phyloP scores from a whole-genome alignment of 306 rosid species.

The Coriaria nepalensis region DNA sequence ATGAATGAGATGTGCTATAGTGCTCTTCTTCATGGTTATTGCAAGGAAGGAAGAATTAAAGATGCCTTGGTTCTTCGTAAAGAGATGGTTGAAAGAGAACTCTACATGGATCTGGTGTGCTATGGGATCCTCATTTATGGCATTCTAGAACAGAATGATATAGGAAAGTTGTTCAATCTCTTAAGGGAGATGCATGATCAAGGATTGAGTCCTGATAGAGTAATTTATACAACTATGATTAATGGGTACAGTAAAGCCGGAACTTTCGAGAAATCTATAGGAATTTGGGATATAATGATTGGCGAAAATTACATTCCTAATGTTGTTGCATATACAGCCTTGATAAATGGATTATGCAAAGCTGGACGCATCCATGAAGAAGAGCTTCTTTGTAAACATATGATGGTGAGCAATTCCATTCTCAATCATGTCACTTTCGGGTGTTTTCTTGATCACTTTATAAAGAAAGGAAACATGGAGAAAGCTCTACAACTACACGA shows the following conservation, averaged over 20 bases:
- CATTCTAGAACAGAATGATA: slow-evolving; percentile 48
- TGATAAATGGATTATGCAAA: slow-evolving; percentile 75
- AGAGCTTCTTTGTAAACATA: slow-evolving; percentile 45
- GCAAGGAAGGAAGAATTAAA: slow-evolving; percentile 61
- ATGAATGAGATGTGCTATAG: slow-evolving; percentile 79
- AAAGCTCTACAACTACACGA: slow-evolving; percentile 64
- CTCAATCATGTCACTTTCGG: slow-evolving; percentile 74
- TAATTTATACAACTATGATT: slow-evolving; percentile 76
- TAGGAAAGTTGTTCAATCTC: slow-evolving; percentile 34
- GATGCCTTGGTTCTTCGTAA: slow-evolving; percentile 61
- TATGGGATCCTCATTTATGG: slow-evolving; percentile 63
- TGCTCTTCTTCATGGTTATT: slow-evolving; percentile 71
- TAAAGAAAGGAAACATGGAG: slow-evolving; percentile 59
- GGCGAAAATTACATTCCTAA: slow-evolving; percentile 64
- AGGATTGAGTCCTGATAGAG: slow-evolving; percentile 60
- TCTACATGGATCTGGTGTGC: slow-evolving; percentile 73
- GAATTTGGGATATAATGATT: slow-evolving; percentile 64
- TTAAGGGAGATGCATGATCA: slow-evolving; percentile 49
- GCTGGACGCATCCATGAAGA: slow-evolving; percentile 60
- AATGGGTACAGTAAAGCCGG: slow-evolving; percentile 64
- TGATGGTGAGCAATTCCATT: slow-evolving; percentile 29
- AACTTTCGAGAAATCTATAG: slow-evolving; percentile 42
- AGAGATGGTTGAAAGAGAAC: slow-evolving; percentile 67
- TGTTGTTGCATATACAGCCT: slow-evolving; percentile 66
- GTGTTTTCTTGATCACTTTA: slow-evolving; percentile 62